phyloP scores from a whole-genome alignment of 495 filamentous ascomycete genomes.

The Penicillium longicatenatum region DNA sequence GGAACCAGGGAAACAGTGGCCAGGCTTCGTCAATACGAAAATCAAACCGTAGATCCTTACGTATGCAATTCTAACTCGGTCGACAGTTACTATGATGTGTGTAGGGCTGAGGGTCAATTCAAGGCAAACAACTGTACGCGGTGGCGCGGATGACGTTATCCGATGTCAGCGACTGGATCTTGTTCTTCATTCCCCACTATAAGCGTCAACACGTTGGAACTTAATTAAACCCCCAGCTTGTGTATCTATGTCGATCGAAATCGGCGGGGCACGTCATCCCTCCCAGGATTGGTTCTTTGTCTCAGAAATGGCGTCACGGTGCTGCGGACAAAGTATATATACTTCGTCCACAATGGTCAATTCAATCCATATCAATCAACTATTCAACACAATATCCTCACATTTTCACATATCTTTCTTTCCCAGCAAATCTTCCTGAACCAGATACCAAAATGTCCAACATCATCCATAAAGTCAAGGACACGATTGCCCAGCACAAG shows the following conservation, averaged over 20 bases:
- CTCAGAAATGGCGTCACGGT: constrained; percentile 5
- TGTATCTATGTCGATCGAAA: not conserved
- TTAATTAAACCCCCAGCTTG: not conserved
- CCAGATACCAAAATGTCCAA: constrained; percentile 56
- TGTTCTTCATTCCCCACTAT: not conserved
- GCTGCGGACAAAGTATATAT: not conserved
- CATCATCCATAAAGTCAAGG: constrained; percentile 70
- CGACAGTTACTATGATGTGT: not conserved
- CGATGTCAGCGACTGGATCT: not conserved
- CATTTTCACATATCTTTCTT: not conserved
- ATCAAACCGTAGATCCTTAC: not conserved
- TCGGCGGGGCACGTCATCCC: constrained; percentile 3
- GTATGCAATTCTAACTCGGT: not conserved
- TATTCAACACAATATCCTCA: not conserved
- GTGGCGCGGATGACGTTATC: not conserved
- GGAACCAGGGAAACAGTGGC: not conserved
- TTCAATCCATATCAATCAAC: not conserved
- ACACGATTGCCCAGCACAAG: constrained; percentile 53
- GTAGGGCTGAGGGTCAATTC: not conserved
- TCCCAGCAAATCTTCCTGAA: not conserved
- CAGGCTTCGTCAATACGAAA: not conserved
- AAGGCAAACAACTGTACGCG: not conserved
- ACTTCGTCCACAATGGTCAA: not conserved
- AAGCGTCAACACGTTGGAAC: not conserved
- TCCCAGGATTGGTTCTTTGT: not conserved